phyloP scores from a whole-genome alignment of 345 rosid genomes.

The Moricandia moricandioides region DNA sequence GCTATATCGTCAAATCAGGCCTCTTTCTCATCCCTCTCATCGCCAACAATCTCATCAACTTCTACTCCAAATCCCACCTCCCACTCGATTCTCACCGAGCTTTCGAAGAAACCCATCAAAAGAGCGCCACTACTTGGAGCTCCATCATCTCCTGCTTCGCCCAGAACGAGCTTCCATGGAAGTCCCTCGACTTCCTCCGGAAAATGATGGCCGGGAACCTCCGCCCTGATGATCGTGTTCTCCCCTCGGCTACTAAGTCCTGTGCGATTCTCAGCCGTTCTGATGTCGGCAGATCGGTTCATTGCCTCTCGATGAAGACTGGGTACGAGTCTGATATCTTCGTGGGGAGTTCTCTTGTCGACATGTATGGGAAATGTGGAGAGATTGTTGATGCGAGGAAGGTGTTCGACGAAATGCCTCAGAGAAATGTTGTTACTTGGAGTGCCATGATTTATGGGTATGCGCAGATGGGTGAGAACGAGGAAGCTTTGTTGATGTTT shows the following conservation, averaged over 20 bases:
- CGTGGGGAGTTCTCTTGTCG: conserved; percentile 78
- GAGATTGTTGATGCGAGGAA: conserved; percentile 55
- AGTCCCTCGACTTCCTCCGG: conserved; percentile 65
- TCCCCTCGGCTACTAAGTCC: conserved; percentile 73
- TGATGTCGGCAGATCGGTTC: conserved; percentile 63
- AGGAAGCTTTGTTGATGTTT: conserved; percentile 67
- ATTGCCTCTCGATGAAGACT: conserved; percentile 55
- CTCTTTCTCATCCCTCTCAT: conserved; percentile 64
- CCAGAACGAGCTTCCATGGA: conserved; percentile 75
- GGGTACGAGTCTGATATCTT: conserved; percentile 69
- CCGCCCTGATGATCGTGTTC: conserved; percentile 71
- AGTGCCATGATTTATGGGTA: conserved; percentile 90
- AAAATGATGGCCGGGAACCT: conserved; percentile 46
- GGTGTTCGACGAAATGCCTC: conserved; percentile 83
- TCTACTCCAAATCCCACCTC: conserved; percentile 78
- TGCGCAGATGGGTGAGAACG: conserved; percentile 65
- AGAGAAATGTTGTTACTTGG: conserved; percentile 84
- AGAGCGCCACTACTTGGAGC: conserved; percentile 82
- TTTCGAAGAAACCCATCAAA: conserved; percentile 52
- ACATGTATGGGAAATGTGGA: conserved; percentile 84
- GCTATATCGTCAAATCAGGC: conserved; percentile 64
- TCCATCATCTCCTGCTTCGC: conserved; percentile 76
- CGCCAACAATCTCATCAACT: conserved; percentile 74
- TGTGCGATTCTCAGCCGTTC: conserved; percentile 59
- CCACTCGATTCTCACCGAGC: conserved; percentile 54